Base-by-base conservation (phyloP, 805 yeast species). In the Ogataea neopini region DNA sequence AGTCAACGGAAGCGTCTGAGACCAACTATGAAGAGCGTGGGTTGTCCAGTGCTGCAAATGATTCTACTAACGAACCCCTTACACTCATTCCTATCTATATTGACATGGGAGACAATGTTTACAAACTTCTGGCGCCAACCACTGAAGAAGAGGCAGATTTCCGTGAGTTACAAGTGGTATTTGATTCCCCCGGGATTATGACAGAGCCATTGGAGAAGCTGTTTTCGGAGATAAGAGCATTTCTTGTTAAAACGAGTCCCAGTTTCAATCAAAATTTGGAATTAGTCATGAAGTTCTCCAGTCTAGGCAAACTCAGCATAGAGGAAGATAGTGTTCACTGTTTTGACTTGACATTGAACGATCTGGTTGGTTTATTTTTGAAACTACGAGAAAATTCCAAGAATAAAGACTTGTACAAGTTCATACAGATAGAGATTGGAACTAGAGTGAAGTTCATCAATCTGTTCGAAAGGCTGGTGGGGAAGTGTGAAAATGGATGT, bases 81-180 rank as follows among this genome's bases (percentile, higher is more conserved):
- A 47, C 48, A 17, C 43, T 44, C 14, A 47, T 60, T 9, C 66
- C 68, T 1, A 48, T 62, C 5, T 64, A 62, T 40, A 48, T 64
- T 14, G 68, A 64, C 37, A 43, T 60, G 10, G 63, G 65, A 18
- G 57, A 51, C 6, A 56, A 56, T 22, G 58, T 64, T 11, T 57
- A 54, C 45, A 63, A 62, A 42, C 40, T 64, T 11, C 50, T 57
- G 23, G 44, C 49, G 6, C 63, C 66, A 1, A 23, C 47, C 0
- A 41, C 38, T 9, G 38, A 47, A 9, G 65, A 62, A 43, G 64
- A 61, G 22, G 43, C 56, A 13, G 58, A 56, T 52, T 63, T 57
- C 44, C 45, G 37, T 48, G 62, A 50, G 17, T 48, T 56, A 28
- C 54, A 51, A 13, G 52, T 51, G 10, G 45, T 64, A 15, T 63